A percentile compares a stretch with the other conserved stretches of the same genome.
phyloP scores from a whole-genome alignment of 179 eudicot genomes.

The Sideroxylon spinosum region DNA sequence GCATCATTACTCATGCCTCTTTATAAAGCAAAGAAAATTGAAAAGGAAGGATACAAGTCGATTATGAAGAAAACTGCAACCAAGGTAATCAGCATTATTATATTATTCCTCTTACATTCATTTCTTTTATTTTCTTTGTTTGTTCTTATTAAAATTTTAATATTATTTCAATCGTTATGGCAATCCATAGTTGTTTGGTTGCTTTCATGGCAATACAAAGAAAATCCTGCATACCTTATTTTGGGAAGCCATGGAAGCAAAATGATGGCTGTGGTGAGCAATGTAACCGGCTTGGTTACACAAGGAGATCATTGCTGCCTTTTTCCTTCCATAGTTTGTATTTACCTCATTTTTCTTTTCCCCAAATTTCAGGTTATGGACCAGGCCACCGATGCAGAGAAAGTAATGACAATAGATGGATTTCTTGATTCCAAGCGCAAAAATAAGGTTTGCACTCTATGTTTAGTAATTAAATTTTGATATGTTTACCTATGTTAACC shows the following conservation, averaged over 20 bases:
- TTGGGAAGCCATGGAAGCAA: background rate
- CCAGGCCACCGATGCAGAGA: slow-evolving; percentile 87
- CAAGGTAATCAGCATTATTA: slow-evolving; percentile 42
- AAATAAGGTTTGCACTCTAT: slow-evolving; percentile 54
- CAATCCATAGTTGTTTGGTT: slow-evolving; percentile 64
- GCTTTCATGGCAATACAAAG: slow-evolving; percentile 17
- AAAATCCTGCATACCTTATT: slow-evolving; percentile 30
- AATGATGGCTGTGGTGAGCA: background rate
- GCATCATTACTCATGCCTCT: slow-evolving; percentile 96
- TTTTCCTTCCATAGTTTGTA: background rate
- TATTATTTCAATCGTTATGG: slow-evolving; percentile 62
- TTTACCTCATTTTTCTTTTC: slow-evolving; percentile 7
- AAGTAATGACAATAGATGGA: slow-evolving; percentile 70
- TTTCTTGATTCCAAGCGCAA: slow-evolving; percentile 97
- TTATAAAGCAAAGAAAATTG: slow-evolving; percentile 85
- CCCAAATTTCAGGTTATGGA: slow-evolving; percentile 80
- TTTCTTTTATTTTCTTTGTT: background rate
- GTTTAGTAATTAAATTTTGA: slow-evolving; percentile 3
- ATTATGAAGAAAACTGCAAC: slow-evolving; percentile 98
- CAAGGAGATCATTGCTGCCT: no score
- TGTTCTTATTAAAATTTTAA: background rate
- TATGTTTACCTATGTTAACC: background rate
- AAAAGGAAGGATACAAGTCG: slow-evolving; percentile 85
- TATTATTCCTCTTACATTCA: background rate
- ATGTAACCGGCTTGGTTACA: background rate